These are phyloP conservation scores for Euptelea pleiosperma DNA, from an alignment of 164 flowering plant genomes.

Conservation along the genomic window DNA sequence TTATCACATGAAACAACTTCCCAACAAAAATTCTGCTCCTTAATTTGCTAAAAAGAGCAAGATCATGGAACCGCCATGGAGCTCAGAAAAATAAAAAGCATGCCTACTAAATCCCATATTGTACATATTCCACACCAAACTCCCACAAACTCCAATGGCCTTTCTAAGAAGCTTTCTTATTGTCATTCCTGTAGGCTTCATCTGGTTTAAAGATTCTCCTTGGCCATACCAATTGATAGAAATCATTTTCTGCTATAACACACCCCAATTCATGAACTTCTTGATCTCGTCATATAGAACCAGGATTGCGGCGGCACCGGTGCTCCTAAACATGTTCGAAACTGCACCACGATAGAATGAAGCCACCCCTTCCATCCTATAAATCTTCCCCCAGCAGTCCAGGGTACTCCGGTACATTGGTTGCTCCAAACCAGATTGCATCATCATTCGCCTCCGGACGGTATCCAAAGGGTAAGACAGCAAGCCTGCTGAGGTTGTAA, in stretches of 20 bases:
- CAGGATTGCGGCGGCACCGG: slow-evolving; percentile 91
- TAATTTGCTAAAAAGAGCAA: neutral
- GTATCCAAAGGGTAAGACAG: slow-evolving; percentile 92
- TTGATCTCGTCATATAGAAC: slow-evolving; percentile 90
- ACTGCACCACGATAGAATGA: slow-evolving; percentile 90
- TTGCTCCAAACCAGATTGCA: slow-evolving; percentile 81
- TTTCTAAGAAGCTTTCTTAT: neutral
- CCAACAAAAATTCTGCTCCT: slow-evolving; percentile 7
- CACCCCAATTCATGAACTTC: slow-evolving; percentile 72
- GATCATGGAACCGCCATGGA: neutral
- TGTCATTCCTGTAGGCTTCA: neutral
- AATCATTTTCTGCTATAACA: slow-evolving; percentile 28
- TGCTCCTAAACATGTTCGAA: slow-evolving; percentile 89
- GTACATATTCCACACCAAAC: slow-evolving; percentile 11
- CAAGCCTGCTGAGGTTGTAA: slow-evolving; percentile 89
- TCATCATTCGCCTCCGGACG: slow-evolving; percentile 95
- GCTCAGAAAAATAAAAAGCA: slow-evolving; percentile 5
- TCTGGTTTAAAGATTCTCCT: neutral
- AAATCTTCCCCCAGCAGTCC: slow-evolving; percentile 93
- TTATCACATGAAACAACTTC: slow-evolving; percentile 7
- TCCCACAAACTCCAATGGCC: neutral
- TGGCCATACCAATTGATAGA: neutral
- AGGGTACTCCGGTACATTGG: slow-evolving; percentile 67
- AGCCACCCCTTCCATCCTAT: slow-evolving; percentile 58
- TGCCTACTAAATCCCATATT: slow-evolving; percentile 10